Conservation (phyloP, 768 basidiomycete species). For the Suillus lakei region DNA sequence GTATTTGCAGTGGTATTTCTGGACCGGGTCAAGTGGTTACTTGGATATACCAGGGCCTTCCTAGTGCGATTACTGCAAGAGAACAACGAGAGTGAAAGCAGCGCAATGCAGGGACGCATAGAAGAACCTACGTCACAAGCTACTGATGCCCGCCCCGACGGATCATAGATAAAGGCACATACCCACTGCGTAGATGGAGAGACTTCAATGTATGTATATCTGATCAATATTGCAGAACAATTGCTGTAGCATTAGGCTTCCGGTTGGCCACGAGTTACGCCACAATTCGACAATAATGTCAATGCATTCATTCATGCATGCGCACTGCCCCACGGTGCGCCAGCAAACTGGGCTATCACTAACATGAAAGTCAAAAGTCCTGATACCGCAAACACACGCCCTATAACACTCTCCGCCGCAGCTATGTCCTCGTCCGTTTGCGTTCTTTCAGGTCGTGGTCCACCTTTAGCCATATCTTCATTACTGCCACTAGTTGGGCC, state of each 20-base stretch:
- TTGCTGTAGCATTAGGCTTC: neutral
- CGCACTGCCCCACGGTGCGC: slow-evolving; percentile 10
- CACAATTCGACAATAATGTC: too few relatives aligned
- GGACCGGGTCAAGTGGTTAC: neutral
- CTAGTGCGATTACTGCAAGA: neutral
- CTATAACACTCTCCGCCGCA: slow-evolving; percentile 22
- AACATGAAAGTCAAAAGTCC: slow-evolving; percentile 30
- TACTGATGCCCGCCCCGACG: neutral
- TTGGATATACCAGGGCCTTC: neutral
- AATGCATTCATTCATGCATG: neutral
- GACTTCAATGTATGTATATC: neutral
- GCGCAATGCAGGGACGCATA: neutral
- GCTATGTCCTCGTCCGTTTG: slow-evolving; percentile 26
- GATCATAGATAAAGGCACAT: neutral
- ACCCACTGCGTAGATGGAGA: neutral
- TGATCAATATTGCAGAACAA: neutral
- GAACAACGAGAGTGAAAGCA: neutral
- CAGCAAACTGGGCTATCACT: slow-evolving; percentile 22
- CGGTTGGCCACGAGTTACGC: neutral
- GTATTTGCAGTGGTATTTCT: neutral
- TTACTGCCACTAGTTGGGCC: slow-evolving; percentile 7
- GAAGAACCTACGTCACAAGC: neutral
- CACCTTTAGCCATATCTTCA: neutral
- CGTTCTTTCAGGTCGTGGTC: neutral
- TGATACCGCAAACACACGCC: slow-evolving; percentile 33